Evolutionary conservation across 2,329 filamentous ascomycete genomes (phyloP).

Genomic region (Aureobasidium sp.): DNA sequence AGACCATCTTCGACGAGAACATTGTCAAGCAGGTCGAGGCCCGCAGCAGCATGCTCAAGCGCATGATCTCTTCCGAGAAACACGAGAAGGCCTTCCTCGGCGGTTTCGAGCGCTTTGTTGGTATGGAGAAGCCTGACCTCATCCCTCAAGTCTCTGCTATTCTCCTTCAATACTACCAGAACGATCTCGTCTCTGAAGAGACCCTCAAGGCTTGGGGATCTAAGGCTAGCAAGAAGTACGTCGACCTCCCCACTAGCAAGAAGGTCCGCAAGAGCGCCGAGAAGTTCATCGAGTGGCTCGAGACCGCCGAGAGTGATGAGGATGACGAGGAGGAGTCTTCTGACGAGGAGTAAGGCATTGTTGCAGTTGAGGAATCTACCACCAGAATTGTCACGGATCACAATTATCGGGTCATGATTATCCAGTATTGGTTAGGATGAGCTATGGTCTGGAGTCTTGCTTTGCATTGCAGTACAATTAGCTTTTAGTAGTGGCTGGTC

Average conservation of each 20-base stretch:
- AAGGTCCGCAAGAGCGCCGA: slow-evolving; percentile 93
- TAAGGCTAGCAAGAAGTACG: slow-evolving; percentile 98
- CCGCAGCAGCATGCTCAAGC: slow-evolving; percentile 82
- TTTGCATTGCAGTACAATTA: background rate
- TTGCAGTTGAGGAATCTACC: background rate
- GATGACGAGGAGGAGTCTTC: slow-evolving; percentile 53
- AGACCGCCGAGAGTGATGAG: slow-evolving; percentile 70
- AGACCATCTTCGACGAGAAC: slow-evolving; percentile 88
- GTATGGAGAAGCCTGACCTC: slow-evolving; percentile 73
- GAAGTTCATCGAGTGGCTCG: slow-evolving; percentile 90
- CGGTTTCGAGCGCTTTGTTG: slow-evolving; percentile 87
- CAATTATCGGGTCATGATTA: background rate
- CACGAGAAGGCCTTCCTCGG: slow-evolving; percentile 95
- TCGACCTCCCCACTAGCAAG: slow-evolving; percentile 80
- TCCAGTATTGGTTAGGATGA: background rate
- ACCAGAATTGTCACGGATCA: background rate
- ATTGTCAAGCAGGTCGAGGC: slow-evolving; percentile 80
- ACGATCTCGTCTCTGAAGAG: slow-evolving; percentile 83
- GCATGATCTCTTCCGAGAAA: slow-evolving; percentile 77
- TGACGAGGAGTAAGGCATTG: slow-evolving; percentile 10
- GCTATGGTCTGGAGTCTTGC: background rate
- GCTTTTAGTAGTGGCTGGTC: slow-evolving; percentile 2
- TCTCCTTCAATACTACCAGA: slow-evolving; percentile 81
- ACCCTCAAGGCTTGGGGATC: slow-evolving; percentile 83
- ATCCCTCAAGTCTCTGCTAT: slow-evolving; percentile 75